Evolutionary conservation across 1,284 basidiomycete genomes (phyloP).

Genomic region (Papiliotrema terrestris): DNA sequence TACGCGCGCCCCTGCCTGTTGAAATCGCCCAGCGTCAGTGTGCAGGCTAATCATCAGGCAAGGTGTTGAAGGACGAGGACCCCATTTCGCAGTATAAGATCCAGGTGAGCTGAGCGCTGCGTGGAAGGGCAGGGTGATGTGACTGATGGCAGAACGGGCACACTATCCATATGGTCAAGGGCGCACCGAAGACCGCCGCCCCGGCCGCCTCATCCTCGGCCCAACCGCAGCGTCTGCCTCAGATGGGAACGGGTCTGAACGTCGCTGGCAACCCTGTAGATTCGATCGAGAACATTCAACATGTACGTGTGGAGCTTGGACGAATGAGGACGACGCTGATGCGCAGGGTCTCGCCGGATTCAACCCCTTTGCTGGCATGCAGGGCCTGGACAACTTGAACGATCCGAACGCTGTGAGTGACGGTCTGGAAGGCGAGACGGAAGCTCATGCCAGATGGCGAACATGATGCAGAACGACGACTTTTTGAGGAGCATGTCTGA

Average conservation of each 20-base stretch:
- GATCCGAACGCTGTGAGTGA: conserved; percentile 80
- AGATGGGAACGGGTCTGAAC: conserved; percentile 80
- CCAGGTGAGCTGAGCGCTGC: conserved; percentile 47
- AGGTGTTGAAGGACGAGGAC: conserved; percentile 71
- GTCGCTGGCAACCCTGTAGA: conserved; percentile 57
- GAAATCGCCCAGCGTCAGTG: background rate
- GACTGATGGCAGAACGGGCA: conserved; percentile 53
- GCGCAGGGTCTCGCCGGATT: conserved; percentile 54
- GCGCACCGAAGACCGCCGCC: conserved; percentile 59
- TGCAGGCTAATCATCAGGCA: conserved; percentile 30
- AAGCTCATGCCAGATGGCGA: conserved; percentile 59
- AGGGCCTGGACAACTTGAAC: conserved; percentile 68
- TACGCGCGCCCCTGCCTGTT: conserved; percentile 42
- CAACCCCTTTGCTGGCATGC: conserved; percentile 81
- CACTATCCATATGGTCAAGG: conserved; percentile 92
- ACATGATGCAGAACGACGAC: conserved; percentile 76
- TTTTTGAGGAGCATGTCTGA: conserved; percentile 60
- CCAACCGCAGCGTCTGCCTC: conserved; percentile 58
- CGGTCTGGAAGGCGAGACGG: background rate
- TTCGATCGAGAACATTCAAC: conserved; percentile 42
- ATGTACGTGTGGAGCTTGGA: conserved; percentile 22
- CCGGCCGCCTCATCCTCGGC: conserved; percentile 30
- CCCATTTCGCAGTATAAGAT: conserved; percentile 79
- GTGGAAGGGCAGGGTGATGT: background rate
- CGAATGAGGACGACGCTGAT: background rate